phyloP scores from a whole-genome alignment of 345 rosid genomes.

The Salix koriyanagi region DNA sequence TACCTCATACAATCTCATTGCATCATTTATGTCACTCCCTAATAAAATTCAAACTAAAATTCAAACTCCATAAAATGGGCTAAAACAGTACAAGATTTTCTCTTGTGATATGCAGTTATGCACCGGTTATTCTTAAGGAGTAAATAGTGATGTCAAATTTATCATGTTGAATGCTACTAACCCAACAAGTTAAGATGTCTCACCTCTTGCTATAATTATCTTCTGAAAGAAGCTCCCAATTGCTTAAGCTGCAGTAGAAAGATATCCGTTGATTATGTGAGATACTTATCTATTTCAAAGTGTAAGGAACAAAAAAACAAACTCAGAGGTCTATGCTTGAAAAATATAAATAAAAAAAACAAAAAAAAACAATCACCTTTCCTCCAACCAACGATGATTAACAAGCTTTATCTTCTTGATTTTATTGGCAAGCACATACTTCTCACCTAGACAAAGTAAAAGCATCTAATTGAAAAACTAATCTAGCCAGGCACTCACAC shows the following conservation, averaged over 20 bases:
- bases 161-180: not conserved
- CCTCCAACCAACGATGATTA: conserved; percentile 90
- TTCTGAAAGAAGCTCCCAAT: conserved; percentile 84
- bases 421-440: conserved; percentile 86
- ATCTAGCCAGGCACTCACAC: not conserved
- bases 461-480: not conserved
- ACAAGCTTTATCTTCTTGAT: conserved; percentile 71
- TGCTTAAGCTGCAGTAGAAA: conserved; percentile 60
- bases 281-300: not conserved
- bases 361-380: conserved; percentile 48
- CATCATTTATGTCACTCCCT: not conserved
- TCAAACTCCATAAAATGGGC: not conserved
- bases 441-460: conserved; percentile 56
- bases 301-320: not conserved
- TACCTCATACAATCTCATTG: no score
- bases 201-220: conserved; percentile 73
- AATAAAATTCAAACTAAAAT: not conserved
- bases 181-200: conserved; percentile 6
- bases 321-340: not conserved
- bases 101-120: not conserved
- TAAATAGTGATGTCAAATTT: not conserved
- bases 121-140: not conserved
- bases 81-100: not conserved
- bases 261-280: not conserved
- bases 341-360: not conserved